Evolutionary conservation across 1,284 basidiomycete species (phyloP), one percentile per base, ranked within the genome.

Genomic region (Marasmius tenuissimus): DNA sequence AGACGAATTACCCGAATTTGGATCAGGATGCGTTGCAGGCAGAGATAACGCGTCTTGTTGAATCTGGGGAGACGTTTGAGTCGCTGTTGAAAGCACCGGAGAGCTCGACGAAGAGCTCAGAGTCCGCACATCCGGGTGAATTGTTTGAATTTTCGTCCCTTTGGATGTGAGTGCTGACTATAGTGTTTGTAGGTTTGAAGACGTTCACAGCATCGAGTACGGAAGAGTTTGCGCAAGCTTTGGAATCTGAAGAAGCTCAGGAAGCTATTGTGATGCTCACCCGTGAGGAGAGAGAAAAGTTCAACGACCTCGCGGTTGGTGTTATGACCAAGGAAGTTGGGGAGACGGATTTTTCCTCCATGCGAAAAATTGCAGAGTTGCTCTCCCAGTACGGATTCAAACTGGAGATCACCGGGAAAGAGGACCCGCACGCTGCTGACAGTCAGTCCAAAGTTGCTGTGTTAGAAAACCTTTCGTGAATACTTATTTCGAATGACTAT

Each of bases 41-140:
- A 39, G 64, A 62, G 58, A 65, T 71, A 20, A 64, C 67, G 34
- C 57, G 64, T 45, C 69, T 65, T 42, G 16, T 71, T 34, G 47
- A 49, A 38, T 66, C 69, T 9, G 12, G 18, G 34, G 50, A 34
- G 20, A 54, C 35, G 18, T 62, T 38, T 8, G 37, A 40, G 16
- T 60, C 35, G 11, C 42, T 34, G 18, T 57, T 42, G 40, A 42
- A 39, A 2, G 10, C 50, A 49, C 27, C 48, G 50, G 35, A 52
- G n/a, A 35, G 16, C 34, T 18, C 47, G 9, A 42, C 48, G 50
- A 20, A 52, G n/a, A 35, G 16, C 34, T 18, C 47, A 14, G 53
- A 33, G 42, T 18, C 53, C 6, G 20, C 35, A 4, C 16, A 55
- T 5, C 11, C 34, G 16, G 51, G 33, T 35, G 18, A 53, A 37